Percentiles rank a stretch among this genome's conserved stretches.
Evolutionary conservation across 2,329 filamentous ascomycete species (phyloP).

Genomic region (Blastomyces silverae): DNA sequence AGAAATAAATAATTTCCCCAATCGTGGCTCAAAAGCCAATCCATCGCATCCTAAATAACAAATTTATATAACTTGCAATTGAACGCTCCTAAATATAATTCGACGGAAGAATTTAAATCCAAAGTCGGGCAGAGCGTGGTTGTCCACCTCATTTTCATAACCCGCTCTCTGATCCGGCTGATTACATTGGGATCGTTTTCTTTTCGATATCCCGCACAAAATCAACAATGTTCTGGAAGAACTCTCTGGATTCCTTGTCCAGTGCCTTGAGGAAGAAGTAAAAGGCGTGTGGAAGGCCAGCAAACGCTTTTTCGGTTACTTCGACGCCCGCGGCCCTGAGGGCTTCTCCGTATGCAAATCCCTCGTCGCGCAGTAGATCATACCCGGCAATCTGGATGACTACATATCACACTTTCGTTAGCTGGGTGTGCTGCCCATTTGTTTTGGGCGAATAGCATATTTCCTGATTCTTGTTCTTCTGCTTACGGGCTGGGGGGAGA

Average conservation of each 20-base stretch:
- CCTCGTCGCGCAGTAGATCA: constrained; percentile 7
- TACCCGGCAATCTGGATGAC: constrained; percentile 12
- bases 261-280: constrained; percentile 9
- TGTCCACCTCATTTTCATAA: not conserved
- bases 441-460: not conserved
- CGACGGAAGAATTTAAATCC: not conserved
- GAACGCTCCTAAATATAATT: not conserved
- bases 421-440: not conserved
- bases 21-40: not conserved
- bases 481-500: constrained; percentile 12
- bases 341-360: constrained; percentile 9
- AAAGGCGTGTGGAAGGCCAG: constrained; percentile 7
- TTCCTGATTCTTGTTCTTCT: not conserved
- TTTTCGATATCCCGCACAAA: not conserved
- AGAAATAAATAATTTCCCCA: too few relatives aligned
- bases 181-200: not conserved
- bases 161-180: not conserved
- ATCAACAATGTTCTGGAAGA: constrained; percentile 11
- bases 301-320: constrained; percentile 1
- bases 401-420: not conserved
- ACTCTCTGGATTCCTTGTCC: constrained; percentile 12
- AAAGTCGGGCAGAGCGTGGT: not conserved
- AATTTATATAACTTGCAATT: not conserved
- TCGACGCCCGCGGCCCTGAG: not conserved
- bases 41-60: not conserved